Percentiles rank a stretch among this genome's conserved stretches.
Evolutionary conservation across 306 rosid species (phyloP).

Genomic region (Biancaea sappan): DNA sequence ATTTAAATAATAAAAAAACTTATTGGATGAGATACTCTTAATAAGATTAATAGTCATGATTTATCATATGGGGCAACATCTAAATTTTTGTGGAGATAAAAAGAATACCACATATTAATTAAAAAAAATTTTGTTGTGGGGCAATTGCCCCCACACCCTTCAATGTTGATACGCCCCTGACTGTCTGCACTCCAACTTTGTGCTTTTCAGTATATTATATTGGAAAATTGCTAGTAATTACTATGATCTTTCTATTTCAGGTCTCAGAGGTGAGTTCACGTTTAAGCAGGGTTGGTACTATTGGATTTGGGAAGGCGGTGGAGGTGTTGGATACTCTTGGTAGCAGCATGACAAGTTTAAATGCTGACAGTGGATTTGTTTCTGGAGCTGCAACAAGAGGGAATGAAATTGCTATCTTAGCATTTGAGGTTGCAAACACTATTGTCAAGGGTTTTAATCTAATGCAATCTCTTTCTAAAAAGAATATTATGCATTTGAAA

Average conservation of each 20-base stretch:
- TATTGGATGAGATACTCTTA: too few relatives aligned
- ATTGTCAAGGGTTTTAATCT: slow-evolving; percentile 72
- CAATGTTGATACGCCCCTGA: too few relatives aligned
- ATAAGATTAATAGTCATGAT: too few relatives aligned
- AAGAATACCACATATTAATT: too few relatives aligned
- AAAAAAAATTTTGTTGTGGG: too few relatives aligned
- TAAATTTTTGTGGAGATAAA: too few relatives aligned
- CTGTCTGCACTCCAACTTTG: not conserved
- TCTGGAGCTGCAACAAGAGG: slow-evolving; percentile 66
- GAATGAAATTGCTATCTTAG: slow-evolving; percentile 65
- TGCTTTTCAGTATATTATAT: not conserved
- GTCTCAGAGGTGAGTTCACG: slow-evolving; percentile 76
- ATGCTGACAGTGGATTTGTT: slow-evolving; percentile 63
- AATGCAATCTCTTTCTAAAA: slow-evolving; percentile 62
- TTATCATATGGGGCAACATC: too few relatives aligned
- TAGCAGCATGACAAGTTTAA: slow-evolving; percentile 78
- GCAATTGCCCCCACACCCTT: too few relatives aligned
- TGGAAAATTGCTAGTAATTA: not conserved
- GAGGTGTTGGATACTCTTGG: slow-evolving; percentile 88
- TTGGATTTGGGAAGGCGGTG: slow-evolving; percentile 69
- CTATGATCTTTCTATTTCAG: slow-evolving; percentile 45
- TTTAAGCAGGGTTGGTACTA: slow-evolving; percentile 61
- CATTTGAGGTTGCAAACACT: slow-evolving; percentile 88
- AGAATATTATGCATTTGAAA: slow-evolving; percentile 57
- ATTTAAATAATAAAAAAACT: too few relatives aligned